Conservation (phyloP, 1,284 basidiomycete species). For the Earliella scabrosa region DNA sequence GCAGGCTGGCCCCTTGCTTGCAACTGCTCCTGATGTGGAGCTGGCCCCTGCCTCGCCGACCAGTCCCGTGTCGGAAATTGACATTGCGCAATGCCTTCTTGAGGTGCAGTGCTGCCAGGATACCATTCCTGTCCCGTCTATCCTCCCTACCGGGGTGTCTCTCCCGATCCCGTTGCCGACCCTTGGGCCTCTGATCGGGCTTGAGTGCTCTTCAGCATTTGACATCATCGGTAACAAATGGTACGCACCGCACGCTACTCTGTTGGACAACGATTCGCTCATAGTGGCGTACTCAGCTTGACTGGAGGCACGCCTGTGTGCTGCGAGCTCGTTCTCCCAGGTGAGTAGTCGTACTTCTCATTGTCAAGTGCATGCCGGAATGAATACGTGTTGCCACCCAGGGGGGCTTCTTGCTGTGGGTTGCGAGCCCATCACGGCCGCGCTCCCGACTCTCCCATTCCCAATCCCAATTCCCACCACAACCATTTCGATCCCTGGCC, state of each 20-base stretch:
- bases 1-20: conserved; percentile 13
- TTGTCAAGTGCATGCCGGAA: too few species aligned
- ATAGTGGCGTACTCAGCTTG: conserved; percentile 1
- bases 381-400: neutral
- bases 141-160: conserved; percentile 2
- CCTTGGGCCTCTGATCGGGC: conserved; percentile 16
- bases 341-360: too few species aligned
- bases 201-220: conserved; percentile 10
- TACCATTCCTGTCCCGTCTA: conserved; percentile 8
- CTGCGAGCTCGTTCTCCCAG: conserved; percentile 13
- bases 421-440: conserved; percentile 6
- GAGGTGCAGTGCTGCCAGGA: conserved; percentile 20
- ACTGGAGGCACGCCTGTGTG: conserved; percentile 17
- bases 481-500: neutral
- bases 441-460: conserved; percentile 1
- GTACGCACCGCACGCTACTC: neutral
- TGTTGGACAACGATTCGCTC: neutral
- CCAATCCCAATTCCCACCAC: neutral
- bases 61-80: conserved; percentile 53
- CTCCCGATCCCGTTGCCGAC: conserved; percentile 15
- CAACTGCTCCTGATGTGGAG: conserved; percentile 5
- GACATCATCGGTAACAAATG: conserved; percentile 18
- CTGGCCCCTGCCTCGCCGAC: conserved; percentile 44
- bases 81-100: conserved; percentile 51
- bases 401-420: conserved; percentile 6